A percentile compares a stretch with the other conserved stretches of the same genome.
phyloP scores from a whole-genome alignment of 768 basidiomycete genomes.

The Amanita inopinata region DNA sequence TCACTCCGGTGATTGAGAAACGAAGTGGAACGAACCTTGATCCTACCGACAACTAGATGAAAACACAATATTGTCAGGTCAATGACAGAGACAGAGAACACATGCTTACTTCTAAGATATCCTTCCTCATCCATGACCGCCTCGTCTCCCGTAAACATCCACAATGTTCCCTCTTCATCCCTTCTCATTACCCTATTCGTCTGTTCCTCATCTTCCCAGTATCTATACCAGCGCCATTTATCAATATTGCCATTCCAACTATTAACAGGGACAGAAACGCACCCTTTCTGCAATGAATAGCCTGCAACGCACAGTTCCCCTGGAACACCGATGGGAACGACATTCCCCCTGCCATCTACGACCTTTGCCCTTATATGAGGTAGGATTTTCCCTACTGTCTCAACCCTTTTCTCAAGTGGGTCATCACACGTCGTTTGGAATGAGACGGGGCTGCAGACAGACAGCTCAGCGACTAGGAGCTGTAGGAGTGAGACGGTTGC shows the following conservation, averaged over 20 bases:
- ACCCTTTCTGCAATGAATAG: slow-evolving; percentile 78
- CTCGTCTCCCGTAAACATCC: slow-evolving; percentile 84
- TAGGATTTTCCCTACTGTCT: slow-evolving; percentile 70
- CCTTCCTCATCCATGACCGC: slow-evolving; percentile 77
- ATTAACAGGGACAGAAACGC: slow-evolving; percentile 11
- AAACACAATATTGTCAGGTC: neutral
- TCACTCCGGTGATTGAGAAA: neutral
- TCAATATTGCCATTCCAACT: neutral
- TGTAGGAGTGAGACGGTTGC: neutral
- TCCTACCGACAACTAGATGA: slow-evolving; percentile 60
- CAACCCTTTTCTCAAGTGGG: slow-evolving; percentile 63
- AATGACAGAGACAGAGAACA: neutral
- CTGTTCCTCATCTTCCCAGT: slow-evolving; percentile 69
- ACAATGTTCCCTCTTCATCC: slow-evolving; percentile 45
- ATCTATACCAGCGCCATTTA: slow-evolving; percentile 31
- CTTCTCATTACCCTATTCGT: slow-evolving; percentile 48
- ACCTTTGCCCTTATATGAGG: slow-evolving; percentile 76
- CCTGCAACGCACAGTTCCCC: slow-evolving; percentile 71
- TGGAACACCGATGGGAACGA: slow-evolving; percentile 62
- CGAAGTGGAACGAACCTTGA: slow-evolving; percentile 42
- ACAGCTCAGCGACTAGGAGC: neutral
- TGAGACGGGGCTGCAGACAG: slow-evolving; percentile 53
- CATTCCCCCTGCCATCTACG: slow-evolving; percentile 44
- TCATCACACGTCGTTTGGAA: slow-evolving; percentile 72
- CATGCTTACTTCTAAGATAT: slow-evolving; percentile 56